Evolutionary conservation across 768 basidiomycete species (phyloP), one percentile per base, ranked within the genome.

Genomic region (Leccinellum rugosiceps): DNA sequence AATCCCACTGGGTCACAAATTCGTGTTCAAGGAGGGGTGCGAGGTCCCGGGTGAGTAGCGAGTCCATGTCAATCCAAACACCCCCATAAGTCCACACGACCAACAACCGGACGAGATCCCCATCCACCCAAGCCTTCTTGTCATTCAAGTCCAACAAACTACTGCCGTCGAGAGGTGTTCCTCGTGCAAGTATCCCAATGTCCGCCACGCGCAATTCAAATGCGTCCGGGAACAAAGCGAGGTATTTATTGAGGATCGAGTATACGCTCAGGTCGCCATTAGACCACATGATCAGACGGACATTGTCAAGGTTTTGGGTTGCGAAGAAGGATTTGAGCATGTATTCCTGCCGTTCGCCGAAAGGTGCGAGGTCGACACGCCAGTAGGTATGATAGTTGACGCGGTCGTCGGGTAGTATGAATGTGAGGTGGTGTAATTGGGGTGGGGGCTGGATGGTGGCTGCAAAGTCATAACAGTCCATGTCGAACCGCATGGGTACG

Each of bases 1-100:
- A 98, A 68, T 99, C 96, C 96, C 96, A 99, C 66, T 99, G 94
- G 2, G 93, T 96, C 10, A 98, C 92, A 68, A 95, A 99, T 72
- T 99, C 96, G 65, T 92, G 89, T 70, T 97, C 95, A 6, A 90
- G 79, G 55, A 98, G 77, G 9, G 95, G 94, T 3, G 86, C 78
- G 32, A 98, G 75, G 74, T 94, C 91, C 54, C 96, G 78, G 46
- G 93, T 96, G 60, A 98, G 76, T 54, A 98, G 80, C 51, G 90
- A 90, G 72, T 99, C 96, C 94, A 98, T 97, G 70, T 99, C 96
- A 48, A 98, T 80, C 96, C 96, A 98, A 23, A 97, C 84, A 0
- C 96, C 96, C 1, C 96, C 96, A 66, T 83, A 85, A 59, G 83
- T 85, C 92, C 94, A 98, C 32, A 97, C 74, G 28, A 94, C 83